Evolutionary conservation across 352 stramenopile species (phyloP).

Genomic region (Pythium sukuiense): DNA sequence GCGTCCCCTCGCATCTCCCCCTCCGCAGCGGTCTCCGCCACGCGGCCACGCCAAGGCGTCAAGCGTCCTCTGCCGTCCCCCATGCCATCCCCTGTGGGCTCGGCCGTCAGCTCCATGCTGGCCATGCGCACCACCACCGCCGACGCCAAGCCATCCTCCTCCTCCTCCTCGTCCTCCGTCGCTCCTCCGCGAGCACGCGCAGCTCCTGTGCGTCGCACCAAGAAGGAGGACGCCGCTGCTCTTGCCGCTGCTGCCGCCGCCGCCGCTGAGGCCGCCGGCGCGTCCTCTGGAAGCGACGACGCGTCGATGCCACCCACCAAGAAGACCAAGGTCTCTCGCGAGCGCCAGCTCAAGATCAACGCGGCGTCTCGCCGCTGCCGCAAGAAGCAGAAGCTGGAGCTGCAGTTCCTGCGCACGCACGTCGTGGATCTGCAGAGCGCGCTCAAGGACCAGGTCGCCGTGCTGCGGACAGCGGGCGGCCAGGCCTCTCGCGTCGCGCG

Average conservation of each 20-base stretch:
- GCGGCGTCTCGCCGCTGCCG: constrained; percentile 74
- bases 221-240: constrained; percentile 23
- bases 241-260: constrained; percentile 4
- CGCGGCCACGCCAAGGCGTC: constrained; percentile 31
- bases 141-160: background rate
- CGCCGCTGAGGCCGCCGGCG: constrained; percentile 5
- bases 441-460: constrained; percentile 64
- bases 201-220: constrained; percentile 19
- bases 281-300: constrained; percentile 21
- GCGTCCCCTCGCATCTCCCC: constrained; percentile 13
- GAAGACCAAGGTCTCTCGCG: constrained; percentile 84
- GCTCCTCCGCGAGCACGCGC: constrained; percentile 1
- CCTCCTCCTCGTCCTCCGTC: background rate
- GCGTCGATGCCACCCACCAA: constrained; percentile 37
- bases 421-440: constrained; percentile 77
- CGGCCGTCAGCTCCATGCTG: constrained; percentile 69
- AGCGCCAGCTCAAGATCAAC: constrained; percentile 89
- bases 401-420: constrained; percentile 83
- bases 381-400: constrained; percentile 87
- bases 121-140: constrained; percentile 35
- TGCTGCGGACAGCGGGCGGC: constrained; percentile 37
- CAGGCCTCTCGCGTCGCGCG: constrained; percentile 49
- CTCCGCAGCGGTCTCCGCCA: background rate
- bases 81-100: constrained; percentile 44
- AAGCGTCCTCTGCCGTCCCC: constrained; percentile 46